Percentiles rank a stretch among this genome's conserved stretches.
Conservation (phyloP, 495 filamentous ascomycete species). For the Penicillium samsonianum region DNA sequence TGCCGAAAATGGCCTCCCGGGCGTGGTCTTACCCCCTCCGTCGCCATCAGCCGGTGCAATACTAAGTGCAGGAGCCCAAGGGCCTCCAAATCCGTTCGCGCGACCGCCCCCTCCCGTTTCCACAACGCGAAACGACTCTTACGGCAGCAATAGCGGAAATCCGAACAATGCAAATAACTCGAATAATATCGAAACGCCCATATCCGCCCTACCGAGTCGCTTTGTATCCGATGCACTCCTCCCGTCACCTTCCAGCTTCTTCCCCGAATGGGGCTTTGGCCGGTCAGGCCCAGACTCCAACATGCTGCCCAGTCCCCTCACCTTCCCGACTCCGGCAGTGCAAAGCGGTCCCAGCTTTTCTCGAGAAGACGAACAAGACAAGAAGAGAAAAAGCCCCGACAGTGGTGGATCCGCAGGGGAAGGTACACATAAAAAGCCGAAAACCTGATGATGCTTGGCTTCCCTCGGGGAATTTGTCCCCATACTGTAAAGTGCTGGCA, state of each 20-base stretch:
- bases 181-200: conserved; percentile 88
- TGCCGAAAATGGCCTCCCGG: conserved; percentile 59
- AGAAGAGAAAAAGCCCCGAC: conserved; percentile 58
- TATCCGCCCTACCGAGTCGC: conserved; percentile 92
- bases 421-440: conserved; percentile 50
- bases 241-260: conserved; percentile 87
- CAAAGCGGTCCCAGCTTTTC: conserved; percentile 69
- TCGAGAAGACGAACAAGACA: conserved; percentile 55
- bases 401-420: conserved; percentile 39
- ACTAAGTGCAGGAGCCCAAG: conserved; percentile 86
- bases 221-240: conserved; percentile 84
- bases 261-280: conserved; percentile 83
- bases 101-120: conserved; percentile 66
- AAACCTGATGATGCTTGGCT: conserved; percentile 30
- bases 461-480: neutral
- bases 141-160: conserved; percentile 64
- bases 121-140: conserved; percentile 42
- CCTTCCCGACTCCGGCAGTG: conserved; percentile 84
- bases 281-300: conserved; percentile 66
- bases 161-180: conserved; percentile 61
- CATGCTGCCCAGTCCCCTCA: conserved; percentile 86
- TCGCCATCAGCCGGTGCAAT: conserved; percentile 85
- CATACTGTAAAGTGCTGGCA: neutral
- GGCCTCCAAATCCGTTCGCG: conserved; percentile 94
- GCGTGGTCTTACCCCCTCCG: conserved; percentile 86